A percentile compares a stretch with the other conserved stretches of the same genome.
Evolutionary conservation across 345 rosid species (phyloP).

Genomic region (Arabis alpina): DNA sequence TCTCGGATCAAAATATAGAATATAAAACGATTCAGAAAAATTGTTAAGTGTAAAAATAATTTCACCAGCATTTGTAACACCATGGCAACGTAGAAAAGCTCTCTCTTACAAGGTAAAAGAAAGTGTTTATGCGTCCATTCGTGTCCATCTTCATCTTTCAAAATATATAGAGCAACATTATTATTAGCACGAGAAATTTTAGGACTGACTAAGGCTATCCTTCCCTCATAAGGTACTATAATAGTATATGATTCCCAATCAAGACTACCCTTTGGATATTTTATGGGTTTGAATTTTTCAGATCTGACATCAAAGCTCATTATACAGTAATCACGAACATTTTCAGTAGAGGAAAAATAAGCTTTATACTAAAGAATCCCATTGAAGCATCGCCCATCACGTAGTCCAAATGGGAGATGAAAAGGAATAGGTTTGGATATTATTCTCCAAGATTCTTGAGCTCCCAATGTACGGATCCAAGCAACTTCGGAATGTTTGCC

Average conservation of each 20-base stretch:
- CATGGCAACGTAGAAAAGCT: too few relatives aligned
- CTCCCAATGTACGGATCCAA: not conserved
- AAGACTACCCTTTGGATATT: not conserved
- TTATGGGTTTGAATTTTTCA: not conserved
- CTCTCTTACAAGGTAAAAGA: too few relatives aligned
- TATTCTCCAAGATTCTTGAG: conserved; percentile 7
- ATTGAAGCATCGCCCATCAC: not conserved
- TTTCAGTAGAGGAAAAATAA: not conserved
- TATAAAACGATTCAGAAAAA: not conserved
- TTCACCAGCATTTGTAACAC: not conserved
- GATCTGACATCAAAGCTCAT: conserved; percentile 14
- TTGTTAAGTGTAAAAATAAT: not conserved
- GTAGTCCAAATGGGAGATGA: too few relatives aligned
- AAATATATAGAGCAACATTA: not conserved
- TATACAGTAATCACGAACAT: not conserved
- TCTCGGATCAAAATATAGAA: not conserved
- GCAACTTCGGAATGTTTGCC: not conserved
- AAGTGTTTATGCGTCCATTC: not conserved
- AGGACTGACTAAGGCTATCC: not conserved
- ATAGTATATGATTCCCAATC: fast-evolving
- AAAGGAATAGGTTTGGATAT: not conserved
- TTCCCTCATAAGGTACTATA: conserved; percentile 10
- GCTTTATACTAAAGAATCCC: not conserved
- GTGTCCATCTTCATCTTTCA: conserved; percentile 1
- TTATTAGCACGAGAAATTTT: too few relatives aligned